Evolutionary conservation across 495 filamentous ascomycete genomes (phyloP), one percentile per base, ranked within the genome.

Genomic region (Penicillium cosmopolitanum): DNA sequence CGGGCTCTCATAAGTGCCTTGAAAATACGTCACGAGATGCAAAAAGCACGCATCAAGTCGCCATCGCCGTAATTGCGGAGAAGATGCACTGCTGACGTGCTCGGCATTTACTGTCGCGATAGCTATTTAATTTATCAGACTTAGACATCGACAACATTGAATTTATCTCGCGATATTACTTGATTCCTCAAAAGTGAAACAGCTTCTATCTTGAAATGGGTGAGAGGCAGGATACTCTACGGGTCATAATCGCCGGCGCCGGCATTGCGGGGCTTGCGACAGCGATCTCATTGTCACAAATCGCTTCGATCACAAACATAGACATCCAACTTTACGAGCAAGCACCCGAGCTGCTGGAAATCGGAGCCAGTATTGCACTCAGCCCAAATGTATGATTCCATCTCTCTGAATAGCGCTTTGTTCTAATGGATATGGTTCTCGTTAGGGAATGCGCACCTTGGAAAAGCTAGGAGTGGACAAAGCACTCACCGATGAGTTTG

Each of bases 351-450:
- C 70, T 81, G 7, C 59, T 62, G 34, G 79, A 83, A 52, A 81
- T 83, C 40, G 78, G 78, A 9, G 80, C 77, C 0, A 79, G 77
- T 28, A 81, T 82, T 57, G 78, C 80, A 8, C 67, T 83, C 8
- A 78, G 80, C 46, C 78, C 78, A 18, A 82, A 82, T 74, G 80
- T 73, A 63, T 36, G 60, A 6, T 3, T 6, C 21, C 9, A 3
- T 12, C 4, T 25, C 15, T 47, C 10, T 10, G 12, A 44, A 10
- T 23, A 16, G 55, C 35, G 9, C 28, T 43, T 59, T 50, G 6
- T 28, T 43, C 62, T 50, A 50, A 64, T 16, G 1, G 0, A 11
- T n/a, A n/a, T n/a, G 38, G n/a, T 16, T 23, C 16, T 36, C 15
- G 52, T n/a, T 48, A 74, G 72, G 70, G 79, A 13, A 73, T 83